phyloP scores from a whole-genome alignment of 2,329 filamentous ascomycete genomes.

The Akanthomyces lecanii region DNA sequence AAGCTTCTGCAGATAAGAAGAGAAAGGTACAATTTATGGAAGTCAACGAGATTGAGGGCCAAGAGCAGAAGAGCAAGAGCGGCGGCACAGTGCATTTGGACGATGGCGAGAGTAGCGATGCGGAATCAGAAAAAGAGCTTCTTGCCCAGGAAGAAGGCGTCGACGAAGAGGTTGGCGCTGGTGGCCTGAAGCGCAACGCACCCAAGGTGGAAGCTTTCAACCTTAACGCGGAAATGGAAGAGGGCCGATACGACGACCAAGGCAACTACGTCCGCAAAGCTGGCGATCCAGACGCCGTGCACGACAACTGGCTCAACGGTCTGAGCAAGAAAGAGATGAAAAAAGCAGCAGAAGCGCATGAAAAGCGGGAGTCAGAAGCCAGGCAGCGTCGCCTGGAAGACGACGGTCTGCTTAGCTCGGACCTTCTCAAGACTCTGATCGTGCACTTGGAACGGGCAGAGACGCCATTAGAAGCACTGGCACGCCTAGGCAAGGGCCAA shows the following conservation, averaged over 20 bases:
- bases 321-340: slow-evolving; percentile 92
- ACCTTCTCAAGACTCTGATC: slow-evolving; percentile 72
- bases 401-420: slow-evolving; percentile 68
- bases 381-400: slow-evolving; percentile 67
- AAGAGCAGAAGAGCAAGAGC: slow-evolving; percentile 68
- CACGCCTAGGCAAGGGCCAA: slow-evolving; percentile 68
- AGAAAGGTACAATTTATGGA: slow-evolving; percentile 60
- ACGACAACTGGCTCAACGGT: slow-evolving; percentile 90
- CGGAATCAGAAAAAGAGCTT: slow-evolving; percentile 64
- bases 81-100: slow-evolving; percentile 67
- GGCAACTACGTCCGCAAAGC: slow-evolving; percentile 93
- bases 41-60: slow-evolving; percentile 67
- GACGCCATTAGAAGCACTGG: slow-evolving; percentile 82
- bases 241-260: slow-evolving; percentile 83
- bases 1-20: slow-evolving; percentile 51
- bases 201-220: slow-evolving; percentile 97
- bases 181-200: slow-evolving; percentile 86
- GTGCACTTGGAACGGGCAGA: slow-evolving; percentile 71
- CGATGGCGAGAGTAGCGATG: slow-evolving; percentile 53
- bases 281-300: slow-evolving; percentile 78
- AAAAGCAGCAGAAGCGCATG: slow-evolving; percentile 78
- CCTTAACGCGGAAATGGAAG: slow-evolving; percentile 82
- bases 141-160: slow-evolving; percentile 71
- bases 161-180: slow-evolving; percentile 86
- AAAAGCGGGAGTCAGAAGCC: slow-evolving; percentile 75